Base-by-base conservation (phyloP, 345 rosid species). In the Euclidium syriacum region DNA sequence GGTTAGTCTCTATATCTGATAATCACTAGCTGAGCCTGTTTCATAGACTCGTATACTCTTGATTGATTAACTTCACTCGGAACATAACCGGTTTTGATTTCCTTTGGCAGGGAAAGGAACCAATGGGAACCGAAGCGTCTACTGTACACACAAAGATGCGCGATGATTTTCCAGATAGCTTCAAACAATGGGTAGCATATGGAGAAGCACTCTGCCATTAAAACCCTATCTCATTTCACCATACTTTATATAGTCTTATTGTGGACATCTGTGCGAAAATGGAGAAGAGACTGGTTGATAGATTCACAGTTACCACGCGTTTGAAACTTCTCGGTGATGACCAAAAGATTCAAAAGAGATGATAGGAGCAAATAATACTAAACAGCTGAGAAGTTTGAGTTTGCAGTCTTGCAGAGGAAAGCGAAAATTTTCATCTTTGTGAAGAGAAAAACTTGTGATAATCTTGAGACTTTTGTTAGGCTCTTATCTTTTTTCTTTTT, bases 121-220 rank as follows among this genome's bases (percentile, higher is more conserved):
- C 61, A 25, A 57, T 68, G n/a, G 84, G 68, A 57, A 41, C 77
- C 35, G 68, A 52, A 20, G 24, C 3, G 9, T 53, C 73, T n/a
- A n/a, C n/a, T 26, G 68, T 16, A 16, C 34, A 35, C 35, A 52
- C 62, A 30, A 82, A 74, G 48, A 82, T 69, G 19, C 73, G 52
- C 1, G 84, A 85, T 76, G 96, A 88, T 15, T 84, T 72, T 62
- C 49, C 99, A 1, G 95, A 81, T 65, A 77, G 85, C 74, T 95
- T 95, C 72, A 85, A 75, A 58, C 74, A 73, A 16, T 95, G 99
- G 99, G 96, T 95, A 52, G 79, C 61, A 63, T 42, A 51, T 3
- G 96, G 97, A 61, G 92, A 86, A 73, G 74, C 95, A 14, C 70
- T 94, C 51, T 81, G 95, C 87, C 84, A 83, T 50, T 90, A 77